These are phyloP conservation scores for Bretziella fagacearum DNA, from an alignment of 2,329 filamentous ascomycete genomes.

Conservation along the genomic window DNA sequence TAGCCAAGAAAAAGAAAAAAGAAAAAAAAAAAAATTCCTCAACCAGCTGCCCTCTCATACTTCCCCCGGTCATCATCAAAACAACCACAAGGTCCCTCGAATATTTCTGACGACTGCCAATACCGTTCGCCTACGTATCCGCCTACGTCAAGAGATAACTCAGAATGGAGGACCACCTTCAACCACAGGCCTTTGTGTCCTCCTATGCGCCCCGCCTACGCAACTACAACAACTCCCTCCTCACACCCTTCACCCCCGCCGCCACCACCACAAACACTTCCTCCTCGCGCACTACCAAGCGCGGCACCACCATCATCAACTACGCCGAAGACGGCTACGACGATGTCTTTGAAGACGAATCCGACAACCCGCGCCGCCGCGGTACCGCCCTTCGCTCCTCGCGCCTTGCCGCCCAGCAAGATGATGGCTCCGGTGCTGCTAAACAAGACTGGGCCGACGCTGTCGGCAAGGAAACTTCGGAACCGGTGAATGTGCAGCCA, in stretches of 20 bases:
- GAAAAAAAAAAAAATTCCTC: too few relatives aligned
- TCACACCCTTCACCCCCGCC: constrained; percentile 67
- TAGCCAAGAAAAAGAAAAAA: too few relatives aligned
- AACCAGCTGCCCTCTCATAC: too few relatives aligned
- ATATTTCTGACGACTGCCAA: too few relatives aligned
- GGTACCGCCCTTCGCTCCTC: constrained; percentile 72
- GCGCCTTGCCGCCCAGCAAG: constrained; percentile 34
- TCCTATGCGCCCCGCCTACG: constrained; percentile 84
- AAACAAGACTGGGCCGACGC: constrained; percentile 53
- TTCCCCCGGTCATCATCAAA: too few relatives aligned
- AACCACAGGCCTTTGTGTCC: constrained; percentile 74
- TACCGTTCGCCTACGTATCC: too few relatives aligned
- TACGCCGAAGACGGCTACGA: constrained; percentile 95
- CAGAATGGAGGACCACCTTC: constrained; percentile 12
- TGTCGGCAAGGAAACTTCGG: constrained; percentile 63
- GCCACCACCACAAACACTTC: constrained; percentile 41
- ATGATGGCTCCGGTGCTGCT: constrained; percentile 42
- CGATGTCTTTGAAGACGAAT: constrained; percentile 52
- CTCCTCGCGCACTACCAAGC: constrained; percentile 75
- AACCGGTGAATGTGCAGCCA: constrained; percentile 70
- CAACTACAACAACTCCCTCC: constrained; percentile 77
- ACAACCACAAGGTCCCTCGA: too few relatives aligned
- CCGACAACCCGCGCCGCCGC: constrained; percentile 57
- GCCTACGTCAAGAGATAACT: neutral
- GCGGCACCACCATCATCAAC: constrained; percentile 90